These are phyloP conservation scores for Puccinellia tenuiflora DNA, from an alignment of 176 grass and related monocot genomes.

Conservation along the genomic window DNA sequence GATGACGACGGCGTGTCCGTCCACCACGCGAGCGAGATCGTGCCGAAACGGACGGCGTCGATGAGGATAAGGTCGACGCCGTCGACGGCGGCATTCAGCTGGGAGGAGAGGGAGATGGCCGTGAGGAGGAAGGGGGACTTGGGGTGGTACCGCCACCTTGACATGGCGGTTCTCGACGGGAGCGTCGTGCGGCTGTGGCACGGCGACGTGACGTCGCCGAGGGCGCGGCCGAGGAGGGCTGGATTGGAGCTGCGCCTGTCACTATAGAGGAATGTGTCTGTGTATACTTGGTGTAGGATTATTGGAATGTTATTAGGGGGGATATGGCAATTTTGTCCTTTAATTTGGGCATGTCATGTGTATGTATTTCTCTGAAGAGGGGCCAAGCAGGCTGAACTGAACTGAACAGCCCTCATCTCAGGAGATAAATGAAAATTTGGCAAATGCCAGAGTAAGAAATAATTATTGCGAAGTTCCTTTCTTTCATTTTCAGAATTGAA, in stretches of 20 bases:
- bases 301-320: neutral
- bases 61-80: neutral
- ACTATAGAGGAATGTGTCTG: neutral
- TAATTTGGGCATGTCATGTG: neutral
- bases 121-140: constrained; percentile 29
- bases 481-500: neutral
- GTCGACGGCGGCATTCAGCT: constrained; percentile 7
- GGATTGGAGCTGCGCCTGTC: constrained; percentile 14
- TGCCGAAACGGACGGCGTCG: constrained; percentile 10
- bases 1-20: neutral
- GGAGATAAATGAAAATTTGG: constrained; percentile 16
- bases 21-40: neutral
- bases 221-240: neutral
- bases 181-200: constrained; percentile 62
- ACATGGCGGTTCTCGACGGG: constrained; percentile 53
- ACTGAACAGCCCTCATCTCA: neutral
- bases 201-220: constrained; percentile 22
- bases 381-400: neutral
- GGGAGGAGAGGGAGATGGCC: constrained; percentile 35
- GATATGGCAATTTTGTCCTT: constrained; percentile 8
- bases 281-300: constrained; percentile 19
- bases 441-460: constrained; percentile 11
- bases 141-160: constrained; percentile 59
- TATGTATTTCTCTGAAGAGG: neutral
- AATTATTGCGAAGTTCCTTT: neutral